Evolutionary conservation across 495 filamentous ascomycete species (phyloP).

Genomic region (Penicillium samsonianum): DNA sequence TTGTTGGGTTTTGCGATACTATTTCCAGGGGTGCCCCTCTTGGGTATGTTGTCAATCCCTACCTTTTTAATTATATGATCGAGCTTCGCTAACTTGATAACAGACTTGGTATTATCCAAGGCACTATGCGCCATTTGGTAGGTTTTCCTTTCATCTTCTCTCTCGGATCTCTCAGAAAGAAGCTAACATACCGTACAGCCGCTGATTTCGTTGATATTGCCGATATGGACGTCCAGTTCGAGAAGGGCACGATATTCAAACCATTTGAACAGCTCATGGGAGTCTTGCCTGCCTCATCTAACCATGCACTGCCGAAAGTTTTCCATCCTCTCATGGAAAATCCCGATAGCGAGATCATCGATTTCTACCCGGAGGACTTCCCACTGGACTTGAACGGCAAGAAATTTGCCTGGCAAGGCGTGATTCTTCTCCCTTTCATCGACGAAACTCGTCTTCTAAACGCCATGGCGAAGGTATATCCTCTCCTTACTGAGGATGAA

Average conservation of each 20-base stretch:
- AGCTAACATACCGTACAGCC: constrained; percentile 41
- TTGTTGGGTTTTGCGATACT: constrained; percentile 97
- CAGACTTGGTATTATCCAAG: constrained; percentile 97
- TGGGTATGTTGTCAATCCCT: constrained; percentile 42
- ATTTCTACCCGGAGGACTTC: constrained; percentile 97
- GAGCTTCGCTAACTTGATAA: neutral
- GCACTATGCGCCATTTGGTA: constrained; percentile 73
- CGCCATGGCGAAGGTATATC: constrained; percentile 83
- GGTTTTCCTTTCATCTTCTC: constrained; percentile 45
- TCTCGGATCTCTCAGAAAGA: neutral
- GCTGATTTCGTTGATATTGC: constrained; percentile 87
- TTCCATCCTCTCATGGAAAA: constrained; percentile 90
- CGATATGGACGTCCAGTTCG: constrained; percentile 77
- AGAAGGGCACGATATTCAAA: constrained; percentile 81
- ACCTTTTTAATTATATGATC: neutral
- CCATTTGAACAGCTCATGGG: constrained; percentile 99
- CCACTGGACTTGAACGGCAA: constrained; percentile 93
- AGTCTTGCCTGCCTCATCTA: constrained; percentile 88
- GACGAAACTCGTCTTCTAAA: constrained; percentile 83
- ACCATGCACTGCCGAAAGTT: constrained; percentile 81
- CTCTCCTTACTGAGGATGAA: constrained; percentile 76
- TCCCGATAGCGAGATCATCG: constrained; percentile 83
- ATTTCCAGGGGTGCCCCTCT: constrained; percentile 95
- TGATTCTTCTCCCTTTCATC: constrained; percentile 92
- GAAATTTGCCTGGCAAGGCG: constrained; percentile 98